phyloP scores from a whole-genome alignment of 228 moss, liverwort and hornwort genomes.

The Sphagnum fallax region DNA sequence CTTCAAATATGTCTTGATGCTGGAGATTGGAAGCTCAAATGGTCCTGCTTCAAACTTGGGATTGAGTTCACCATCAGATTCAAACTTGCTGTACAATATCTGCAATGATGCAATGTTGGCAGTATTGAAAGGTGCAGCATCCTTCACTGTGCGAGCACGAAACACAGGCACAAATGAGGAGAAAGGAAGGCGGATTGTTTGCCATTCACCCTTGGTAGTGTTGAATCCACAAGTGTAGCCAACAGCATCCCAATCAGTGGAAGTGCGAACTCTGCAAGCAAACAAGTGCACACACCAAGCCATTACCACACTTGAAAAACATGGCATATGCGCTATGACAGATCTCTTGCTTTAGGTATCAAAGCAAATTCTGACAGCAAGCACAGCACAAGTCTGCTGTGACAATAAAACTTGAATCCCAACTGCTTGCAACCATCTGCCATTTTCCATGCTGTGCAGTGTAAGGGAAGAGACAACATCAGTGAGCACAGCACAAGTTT shows the following conservation, averaged over 20 bases:
- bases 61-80: slow-evolving; percentile 69
- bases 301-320: too few species aligned
- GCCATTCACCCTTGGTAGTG: slow-evolving; percentile 69
- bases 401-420: too few species aligned
- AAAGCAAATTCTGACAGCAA: too few species aligned
- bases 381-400: too few species aligned
- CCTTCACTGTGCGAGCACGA: slow-evolving; percentile 57
- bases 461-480: too few species aligned
- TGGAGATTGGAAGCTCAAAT: slow-evolving; percentile 71
- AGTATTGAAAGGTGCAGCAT: slow-evolving; percentile 55
- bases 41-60: slow-evolving; percentile 71
- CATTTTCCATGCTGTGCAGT: too few species aligned
- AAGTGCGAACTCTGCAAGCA: slow-evolving; percentile 59
- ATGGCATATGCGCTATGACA: too few species aligned
- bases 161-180: slow-evolving; percentile 60
- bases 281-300: too few species aligned
- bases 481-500: too few species aligned
- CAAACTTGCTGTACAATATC: slow-evolving; percentile 90
- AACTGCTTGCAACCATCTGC: too few species aligned
- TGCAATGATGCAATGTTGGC: slow-evolving; percentile 63
- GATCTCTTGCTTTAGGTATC: too few species aligned
- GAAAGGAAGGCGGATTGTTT: slow-evolving; percentile 71
- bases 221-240: slow-evolving; percentile 74
- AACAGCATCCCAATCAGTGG: slow-evolving; percentile 71
- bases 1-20: slow-evolving; percentile 68